Base-by-base conservation (phyloP, 306 rosid species). In the Carpinus viminea region DNA sequence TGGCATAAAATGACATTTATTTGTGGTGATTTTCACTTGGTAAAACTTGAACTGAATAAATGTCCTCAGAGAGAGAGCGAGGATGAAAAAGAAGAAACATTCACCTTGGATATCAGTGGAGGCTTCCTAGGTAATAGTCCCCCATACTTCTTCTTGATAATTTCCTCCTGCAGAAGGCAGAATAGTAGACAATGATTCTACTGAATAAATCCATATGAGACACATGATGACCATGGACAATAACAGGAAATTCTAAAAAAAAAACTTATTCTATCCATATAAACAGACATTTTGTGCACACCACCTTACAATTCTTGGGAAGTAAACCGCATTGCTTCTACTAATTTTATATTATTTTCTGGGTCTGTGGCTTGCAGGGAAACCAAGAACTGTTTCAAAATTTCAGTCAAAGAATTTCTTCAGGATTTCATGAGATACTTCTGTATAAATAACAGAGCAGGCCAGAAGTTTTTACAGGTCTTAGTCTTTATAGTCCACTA, bases 101-200 rank as follows among this genome's bases (percentile, higher is more conserved):
- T 53, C 79, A 95, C 99, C 95, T 95, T 95, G 68, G 98, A 95
- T 86, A 95, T 95, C 78, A 95, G 86, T 43, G 99, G 99, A 80
- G 92, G 93, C 84, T 93, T 95, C 91, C 62, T 95, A 68, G 96
- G 98, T 56, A 93, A 7, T n/a, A 91, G 74, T 70, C 99, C 98
- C 73, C 98, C 98, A 80, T 93, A 95, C 87, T 93, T 95, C 55
- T 91, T 95, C 96, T 86, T 95, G 52, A 95, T 62, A 12, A 62
- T 85, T 76, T 87, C 92, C 74, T 93, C 98, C 99, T 93, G 85
- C 76, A 87, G 56, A 81, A 83, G 48, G 81, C 51, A 84, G 16
- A 79, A 72, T 68, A 20, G 51, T 3, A 24, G 74, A 60, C 57
- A 70, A 74, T 69, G 72, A 85, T 62, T 75, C 69, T 52, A 45